Evolutionary conservation across 192 early-diverging fungal genomes (phyloP), one percentile per base, ranked within the genome.

Genomic region (Coemansia javaensis): DNA sequence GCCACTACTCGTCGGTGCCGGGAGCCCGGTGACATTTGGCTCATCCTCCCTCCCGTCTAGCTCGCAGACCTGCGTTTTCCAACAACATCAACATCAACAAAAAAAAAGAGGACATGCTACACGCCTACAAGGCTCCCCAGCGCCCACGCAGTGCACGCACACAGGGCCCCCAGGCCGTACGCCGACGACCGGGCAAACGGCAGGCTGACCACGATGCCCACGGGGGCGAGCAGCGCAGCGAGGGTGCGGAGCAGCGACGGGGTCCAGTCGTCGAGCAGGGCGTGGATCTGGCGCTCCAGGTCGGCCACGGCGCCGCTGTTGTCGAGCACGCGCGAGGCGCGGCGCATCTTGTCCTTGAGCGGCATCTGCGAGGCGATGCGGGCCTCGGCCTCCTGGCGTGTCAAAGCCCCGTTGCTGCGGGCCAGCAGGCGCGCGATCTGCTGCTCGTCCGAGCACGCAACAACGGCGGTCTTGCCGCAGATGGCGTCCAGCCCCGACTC

Each of bases 351-450:
- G 46, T 89, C 81, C 1, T 73, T 79, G 31, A 96, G 75, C 1
- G 85, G 75, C 81, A 90, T 86, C 69, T 99, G 96, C 2, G 91
- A 76, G 36, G 79, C 64, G 11, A 96, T 88, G 1, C 90, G 79
- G 0, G 93, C 88, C 25, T 77, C 75, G 9, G 77, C 79, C 50
- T 79, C 79, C 10, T 76, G 68, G 0, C 28, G 38, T 8, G 44
- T 34, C 9, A 94, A 50, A n/a, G n/a, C n/a, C 14, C 59, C 68
- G 50, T 96, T 88, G n/a, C n/a, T n/a, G 37, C 96, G 79, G 8
- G 51, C 47, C 40, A 85, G 79, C 40, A 99, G 73, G 20, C 96
- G 80, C 15, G 53, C 57, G 21, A 88, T 62, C 65, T 99, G 96
- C 24, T 82, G 57, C 25, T 80, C 59, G 18, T 77, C 75, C 0